These are phyloP conservation scores for Chrysanthemum makinoi DNA, from an alignment of 129 eudicot genomes.

Conservation along the genomic window DNA sequence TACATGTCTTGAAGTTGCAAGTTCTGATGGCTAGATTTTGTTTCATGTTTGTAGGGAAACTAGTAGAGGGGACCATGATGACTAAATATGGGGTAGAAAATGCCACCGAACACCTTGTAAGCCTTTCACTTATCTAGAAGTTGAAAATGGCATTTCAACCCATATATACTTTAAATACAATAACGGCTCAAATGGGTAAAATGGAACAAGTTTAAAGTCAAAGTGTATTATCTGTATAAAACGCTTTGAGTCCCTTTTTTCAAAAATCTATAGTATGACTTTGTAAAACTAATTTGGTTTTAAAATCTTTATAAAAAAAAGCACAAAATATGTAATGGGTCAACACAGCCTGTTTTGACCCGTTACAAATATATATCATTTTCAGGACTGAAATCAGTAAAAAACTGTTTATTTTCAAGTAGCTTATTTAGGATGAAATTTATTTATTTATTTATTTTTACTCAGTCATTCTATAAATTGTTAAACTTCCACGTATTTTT, in stretches of 20 bases:
- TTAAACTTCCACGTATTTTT: no score
- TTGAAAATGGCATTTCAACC: no score
- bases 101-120: slow-evolving; percentile 62
- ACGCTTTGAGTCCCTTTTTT: background rate
- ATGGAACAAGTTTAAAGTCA: background rate
- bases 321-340: background rate
- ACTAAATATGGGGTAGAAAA: slow-evolving; percentile 72
- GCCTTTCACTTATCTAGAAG: background rate
- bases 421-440: no score
- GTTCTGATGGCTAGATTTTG: slow-evolving; percentile 2
- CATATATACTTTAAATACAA: no score
- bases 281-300: no score
- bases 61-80: slow-evolving; percentile 84
- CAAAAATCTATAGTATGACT: no score
- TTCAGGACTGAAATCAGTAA: slow-evolving; percentile 36
- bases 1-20: background rate
- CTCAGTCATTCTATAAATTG: no score
- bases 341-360: background rate
- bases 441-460: no score
- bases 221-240: background rate
- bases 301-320: no score
- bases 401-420: no score
- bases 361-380: background rate
- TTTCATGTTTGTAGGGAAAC: slow-evolving; percentile 42
- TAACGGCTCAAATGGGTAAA: background rate